phyloP scores from a whole-genome alignment of 2,329 filamentous ascomycete species.

The Plenodomus biglobosus region DNA sequence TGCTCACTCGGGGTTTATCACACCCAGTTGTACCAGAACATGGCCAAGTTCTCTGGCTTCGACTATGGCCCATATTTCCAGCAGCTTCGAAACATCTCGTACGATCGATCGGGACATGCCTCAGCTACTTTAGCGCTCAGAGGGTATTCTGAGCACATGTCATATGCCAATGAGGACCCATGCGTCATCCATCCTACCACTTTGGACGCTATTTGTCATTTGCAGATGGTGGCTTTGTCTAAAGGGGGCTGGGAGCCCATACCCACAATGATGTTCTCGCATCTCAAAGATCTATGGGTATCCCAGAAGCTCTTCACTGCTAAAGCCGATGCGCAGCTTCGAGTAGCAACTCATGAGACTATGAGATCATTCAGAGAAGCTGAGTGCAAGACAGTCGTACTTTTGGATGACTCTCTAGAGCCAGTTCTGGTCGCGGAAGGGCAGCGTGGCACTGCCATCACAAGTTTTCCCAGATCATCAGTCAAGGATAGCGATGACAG shows the following conservation, averaged over 20 bases:
- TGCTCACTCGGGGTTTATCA: too few relatives aligned
- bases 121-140: too few relatives aligned
- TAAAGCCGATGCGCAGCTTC: background rate
- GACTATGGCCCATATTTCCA: too few relatives aligned
- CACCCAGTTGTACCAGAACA: too few relatives aligned
- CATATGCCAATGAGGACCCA: background rate
- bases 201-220: background rate
- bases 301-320: slow-evolving; percentile 1
- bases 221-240: background rate
- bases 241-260: background rate
- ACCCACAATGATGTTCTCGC: background rate
- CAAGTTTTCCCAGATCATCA: background rate
- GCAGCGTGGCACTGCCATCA: background rate
- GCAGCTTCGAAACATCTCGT: too few relatives aligned
- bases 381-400: background rate
- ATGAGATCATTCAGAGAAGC: background rate
- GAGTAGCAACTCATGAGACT: background rate
- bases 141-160: background rate
- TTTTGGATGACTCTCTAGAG: background rate
- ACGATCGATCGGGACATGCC: too few relatives aligned
- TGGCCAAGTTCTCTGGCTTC: too few relatives aligned
- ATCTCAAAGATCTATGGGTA: background rate
- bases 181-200: slow-evolving; percentile 1
- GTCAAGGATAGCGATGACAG: background rate
- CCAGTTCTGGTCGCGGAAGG: background rate